Conservation (phyloP, 192 early-diverging fungal genomes). For the Backusella macrospora region DNA sequence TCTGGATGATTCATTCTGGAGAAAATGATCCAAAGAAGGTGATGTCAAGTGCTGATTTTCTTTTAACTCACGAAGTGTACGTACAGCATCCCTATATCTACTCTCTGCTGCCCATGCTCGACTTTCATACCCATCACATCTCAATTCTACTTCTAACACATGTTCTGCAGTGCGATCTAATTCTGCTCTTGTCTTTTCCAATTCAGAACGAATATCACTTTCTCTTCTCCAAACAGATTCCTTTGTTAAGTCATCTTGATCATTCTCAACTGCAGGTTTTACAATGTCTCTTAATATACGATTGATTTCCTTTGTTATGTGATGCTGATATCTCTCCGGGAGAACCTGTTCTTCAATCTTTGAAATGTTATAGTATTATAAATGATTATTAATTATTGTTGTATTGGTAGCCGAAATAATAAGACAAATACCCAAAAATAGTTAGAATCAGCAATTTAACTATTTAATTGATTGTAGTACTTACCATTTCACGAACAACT, state of each 20-base stretch:
- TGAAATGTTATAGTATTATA: neutral
- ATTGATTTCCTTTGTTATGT: slow-evolving; percentile 84
- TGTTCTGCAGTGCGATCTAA: slow-evolving; percentile 28
- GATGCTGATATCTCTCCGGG: slow-evolving; percentile 69
- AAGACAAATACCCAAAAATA: neutral
- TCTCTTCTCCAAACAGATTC: slow-evolving; percentile 43
- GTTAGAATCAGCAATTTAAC: slow-evolving; percentile 1
- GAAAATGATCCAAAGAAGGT: neutral
- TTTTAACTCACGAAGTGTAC: slow-evolving; percentile 26
- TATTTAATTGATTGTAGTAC: slow-evolving; percentile 7
- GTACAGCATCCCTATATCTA: slow-evolving; percentile 28
- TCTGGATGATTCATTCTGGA: neutral
- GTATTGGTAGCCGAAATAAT: neutral
- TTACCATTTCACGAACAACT: slow-evolving; percentile 66
- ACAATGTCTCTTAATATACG: slow-evolving; percentile 77
- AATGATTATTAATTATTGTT: neutral
- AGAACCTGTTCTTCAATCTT: slow-evolving; percentile 77
- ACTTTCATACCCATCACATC: slow-evolving; percentile 31
- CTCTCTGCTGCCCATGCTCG: slow-evolving; percentile 33
- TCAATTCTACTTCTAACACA: slow-evolving; percentile 28
- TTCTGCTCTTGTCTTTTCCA: slow-evolving; percentile 34
- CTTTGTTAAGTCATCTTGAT: slow-evolving; percentile 28
- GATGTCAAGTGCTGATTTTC: neutral
- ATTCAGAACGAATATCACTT: slow-evolving; percentile 39
- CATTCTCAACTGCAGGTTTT: slow-evolving; percentile 37